Percentiles rank a stretch among this genome's conserved stretches.
These are phyloP conservation scores for Dactylonectria macrodidyma DNA, from an alignment of 2,329 filamentous ascomycete species.

Conservation along the genomic window DNA sequence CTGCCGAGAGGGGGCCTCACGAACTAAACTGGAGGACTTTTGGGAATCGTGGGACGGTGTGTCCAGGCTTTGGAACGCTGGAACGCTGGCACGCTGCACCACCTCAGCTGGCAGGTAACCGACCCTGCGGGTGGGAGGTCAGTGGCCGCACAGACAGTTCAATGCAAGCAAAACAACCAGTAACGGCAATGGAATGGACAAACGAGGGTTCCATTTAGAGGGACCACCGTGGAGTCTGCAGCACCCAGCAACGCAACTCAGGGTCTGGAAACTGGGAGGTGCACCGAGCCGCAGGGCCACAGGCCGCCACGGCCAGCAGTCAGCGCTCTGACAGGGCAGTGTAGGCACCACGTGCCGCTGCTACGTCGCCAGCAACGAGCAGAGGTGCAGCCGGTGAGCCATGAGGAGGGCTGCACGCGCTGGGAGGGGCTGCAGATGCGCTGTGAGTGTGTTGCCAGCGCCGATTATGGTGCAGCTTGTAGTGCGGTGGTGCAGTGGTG, in stretches of 20 bases:
- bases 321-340: conserved; percentile 11
- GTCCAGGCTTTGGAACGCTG: too few relatives aligned
- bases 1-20: not conserved
- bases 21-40: too few relatives aligned
- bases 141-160: too few relatives aligned
- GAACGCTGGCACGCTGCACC: too few relatives aligned
- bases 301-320: conserved; percentile 6
- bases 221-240: not conserved
- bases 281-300: conserved; percentile 6
- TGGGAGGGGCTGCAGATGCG: conserved; percentile 5
- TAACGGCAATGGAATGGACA: too few relatives aligned
- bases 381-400: conserved; percentile 22
- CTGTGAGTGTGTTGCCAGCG: not conserved
- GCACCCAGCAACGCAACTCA: conserved; percentile 2
- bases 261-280: not conserved
- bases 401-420: not conserved
- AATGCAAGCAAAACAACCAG: too few relatives aligned
- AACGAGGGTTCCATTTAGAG: too few relatives aligned
- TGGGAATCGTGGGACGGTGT: too few relatives aligned
- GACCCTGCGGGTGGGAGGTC: too few relatives aligned
- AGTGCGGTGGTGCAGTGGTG: not conserved
- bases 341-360: conserved; percentile 15
- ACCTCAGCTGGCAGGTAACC: too few relatives aligned
- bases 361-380: not conserved
- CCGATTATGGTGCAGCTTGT: not conserved